Percentiles rank a stretch among this genome's conserved stretches.
Evolutionary conservation across 2,329 filamentous ascomycete species (phyloP).

Genomic region (Parascedosporium putredinis): DNA sequence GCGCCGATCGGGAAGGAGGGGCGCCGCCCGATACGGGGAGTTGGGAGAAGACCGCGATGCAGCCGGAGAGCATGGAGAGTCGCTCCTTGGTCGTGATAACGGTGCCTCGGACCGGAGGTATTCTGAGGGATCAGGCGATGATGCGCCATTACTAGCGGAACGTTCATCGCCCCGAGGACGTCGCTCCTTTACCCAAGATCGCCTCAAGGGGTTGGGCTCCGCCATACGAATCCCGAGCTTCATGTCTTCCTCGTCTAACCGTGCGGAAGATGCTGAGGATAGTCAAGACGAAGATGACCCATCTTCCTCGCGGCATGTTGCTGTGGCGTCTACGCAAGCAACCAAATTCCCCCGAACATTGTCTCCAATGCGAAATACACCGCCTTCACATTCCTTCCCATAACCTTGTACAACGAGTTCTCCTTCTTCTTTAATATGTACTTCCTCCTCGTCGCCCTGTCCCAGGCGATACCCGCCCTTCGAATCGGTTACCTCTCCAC

Average conservation of each 20-base stretch:
- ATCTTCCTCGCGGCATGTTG: slow-evolving; percentile 61
- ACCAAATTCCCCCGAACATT: slow-evolving; percentile 79
- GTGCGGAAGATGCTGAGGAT: slow-evolving; percentile 29
- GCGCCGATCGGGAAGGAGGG: slow-evolving; percentile 41
- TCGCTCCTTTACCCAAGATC: slow-evolving; percentile 19
- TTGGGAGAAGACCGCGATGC: slow-evolving; percentile 45
- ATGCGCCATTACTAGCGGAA: slow-evolving; percentile 58
- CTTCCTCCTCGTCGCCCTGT: slow-evolving; percentile 88
- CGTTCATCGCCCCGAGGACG: slow-evolving; percentile 16
- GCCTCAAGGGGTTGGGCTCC: slow-evolving; percentile 24
- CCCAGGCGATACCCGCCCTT: slow-evolving; percentile 80
- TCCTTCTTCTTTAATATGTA: slow-evolving; percentile 99
- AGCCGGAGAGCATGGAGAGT: slow-evolving; percentile 53
- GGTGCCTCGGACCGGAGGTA: slow-evolving; percentile 43
- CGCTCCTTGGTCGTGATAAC: slow-evolving; percentile 55
- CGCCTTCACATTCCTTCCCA: slow-evolving; percentile 81
- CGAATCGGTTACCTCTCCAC: slow-evolving; percentile 92
- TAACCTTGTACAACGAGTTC: slow-evolving; percentile 96
- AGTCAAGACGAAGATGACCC: slow-evolving; percentile 49
- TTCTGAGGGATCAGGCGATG: slow-evolving; percentile 56
- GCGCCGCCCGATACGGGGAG: slow-evolving; percentile 48
- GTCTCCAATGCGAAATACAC: slow-evolving; percentile 98
- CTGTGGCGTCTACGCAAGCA: slow-evolving; percentile 63
- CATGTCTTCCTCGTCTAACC: slow-evolving; percentile 35
- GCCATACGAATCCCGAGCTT: slow-evolving; percentile 58